These are phyloP conservation scores for Neoscytalidium dimidiatum DNA, from an alignment of 2,329 filamentous ascomycete species.

Conservation along the genomic window DNA sequence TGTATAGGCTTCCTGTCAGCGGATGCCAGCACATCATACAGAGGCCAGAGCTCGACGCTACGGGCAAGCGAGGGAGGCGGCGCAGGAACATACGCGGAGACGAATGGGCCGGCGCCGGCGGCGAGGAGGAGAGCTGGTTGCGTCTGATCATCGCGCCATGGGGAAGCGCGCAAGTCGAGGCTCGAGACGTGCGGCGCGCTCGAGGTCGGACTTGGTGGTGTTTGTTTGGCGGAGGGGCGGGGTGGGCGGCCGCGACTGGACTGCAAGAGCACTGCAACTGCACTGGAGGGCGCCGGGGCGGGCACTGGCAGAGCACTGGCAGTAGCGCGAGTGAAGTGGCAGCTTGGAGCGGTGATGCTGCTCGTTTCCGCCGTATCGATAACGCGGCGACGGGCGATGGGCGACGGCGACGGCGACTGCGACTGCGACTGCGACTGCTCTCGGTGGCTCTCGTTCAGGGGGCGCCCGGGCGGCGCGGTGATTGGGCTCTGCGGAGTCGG, in stretches of 20 bases:
- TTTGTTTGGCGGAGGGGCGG: neutral
- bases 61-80: conserved; percentile 8
- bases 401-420: neutral
- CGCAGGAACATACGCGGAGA: conserved; percentile 59
- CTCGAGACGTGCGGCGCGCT: conserved; percentile 12
- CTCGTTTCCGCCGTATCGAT: too few relatives aligned
- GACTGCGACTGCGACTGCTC: too few relatives aligned
- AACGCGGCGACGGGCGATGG: neutral
- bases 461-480: conserved; percentile 4
- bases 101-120: conserved; percentile 60
- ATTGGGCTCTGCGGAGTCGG: conserved; percentile 11
- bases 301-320: neutral
- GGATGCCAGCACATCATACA: conserved; percentile 44
- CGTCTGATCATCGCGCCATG: conserved; percentile 38
- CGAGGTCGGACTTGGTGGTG: conserved; percentile 15
- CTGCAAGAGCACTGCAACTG: too few relatives aligned
- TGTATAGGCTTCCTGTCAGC: conserved; percentile 35
- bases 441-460: neutral
- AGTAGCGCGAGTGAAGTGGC: conserved; percentile 10
- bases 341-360: neutral
- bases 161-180: conserved; percentile 18
- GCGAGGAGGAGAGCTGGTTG: conserved; percentile 49
- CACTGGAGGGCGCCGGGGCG: neutral
- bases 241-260: neutral
- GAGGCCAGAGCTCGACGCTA: conserved; percentile 26